phyloP scores from a whole-genome alignment of 2,329 filamentous ascomycete genomes.

The Amauroascus verrucosus region DNA sequence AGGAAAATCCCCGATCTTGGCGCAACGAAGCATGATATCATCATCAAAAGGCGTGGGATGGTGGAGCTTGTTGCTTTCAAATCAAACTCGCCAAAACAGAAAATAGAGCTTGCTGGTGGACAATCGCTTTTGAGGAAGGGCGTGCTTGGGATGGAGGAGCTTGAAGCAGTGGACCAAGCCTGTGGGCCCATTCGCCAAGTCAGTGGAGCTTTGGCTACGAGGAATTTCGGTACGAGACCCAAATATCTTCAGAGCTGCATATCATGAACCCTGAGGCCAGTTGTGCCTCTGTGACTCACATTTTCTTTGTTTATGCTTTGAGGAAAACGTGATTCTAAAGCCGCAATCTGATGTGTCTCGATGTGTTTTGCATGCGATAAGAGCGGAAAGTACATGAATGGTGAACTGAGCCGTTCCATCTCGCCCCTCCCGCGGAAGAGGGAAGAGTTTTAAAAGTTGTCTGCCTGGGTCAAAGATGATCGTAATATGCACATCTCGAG shows the following conservation, averaged over 20 bases:
- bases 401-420: no score
- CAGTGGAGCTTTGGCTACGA: background rate
- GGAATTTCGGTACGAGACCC: no score
- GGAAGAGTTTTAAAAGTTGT: no score
- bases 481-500: background rate
- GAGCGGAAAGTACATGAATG: background rate
- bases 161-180: background rate
- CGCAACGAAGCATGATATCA: background rate
- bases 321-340: background rate
- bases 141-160: background rate
- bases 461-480: background rate
- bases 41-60: background rate
- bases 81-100: background rate
- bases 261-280: background rate
- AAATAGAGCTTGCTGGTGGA: background rate
- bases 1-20: background rate
- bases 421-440: no score
- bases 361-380: background rate
- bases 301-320: background rate
- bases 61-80: background rate
- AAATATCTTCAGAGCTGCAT: background rate
- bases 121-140: background rate
- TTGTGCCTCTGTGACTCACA: conserved; percentile 3
- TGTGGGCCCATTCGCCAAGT: background rate
- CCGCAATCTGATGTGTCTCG: background rate